Percentiles rank a stretch among this genome's conserved stretches.
Evolutionary conservation across 2,329 filamentous ascomycete genomes (phyloP).

Genomic region (Sporothrix globosa): DNA sequence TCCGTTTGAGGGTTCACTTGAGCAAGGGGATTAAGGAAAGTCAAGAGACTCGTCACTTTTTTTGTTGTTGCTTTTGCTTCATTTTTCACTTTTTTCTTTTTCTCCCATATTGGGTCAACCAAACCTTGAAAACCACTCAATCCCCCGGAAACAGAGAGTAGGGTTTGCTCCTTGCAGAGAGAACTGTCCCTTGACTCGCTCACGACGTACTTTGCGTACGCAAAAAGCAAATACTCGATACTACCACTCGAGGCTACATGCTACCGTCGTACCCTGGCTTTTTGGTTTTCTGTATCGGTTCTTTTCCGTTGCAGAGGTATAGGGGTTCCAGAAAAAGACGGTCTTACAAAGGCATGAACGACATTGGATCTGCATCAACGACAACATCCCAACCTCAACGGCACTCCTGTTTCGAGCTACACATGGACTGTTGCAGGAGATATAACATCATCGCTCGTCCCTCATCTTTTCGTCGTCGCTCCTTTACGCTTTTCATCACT

Average conservation of each 20-base stretch:
- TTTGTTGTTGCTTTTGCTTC: neutral
- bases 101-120: neutral
- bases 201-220: neutral
- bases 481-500: neutral
- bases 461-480: neutral
- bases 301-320: neutral
- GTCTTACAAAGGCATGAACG: neutral
- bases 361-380: neutral
- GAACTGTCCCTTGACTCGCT: neutral
- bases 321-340: neutral
- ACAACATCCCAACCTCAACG: neutral
- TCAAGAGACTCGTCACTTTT: neutral
- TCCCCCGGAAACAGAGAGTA: neutral
- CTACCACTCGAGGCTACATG: slow-evolving; percentile 9
- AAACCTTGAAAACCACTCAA: neutral
- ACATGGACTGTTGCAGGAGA: neutral
- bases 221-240: slow-evolving; percentile 22
- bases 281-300: neutral
- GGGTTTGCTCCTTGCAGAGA: neutral
- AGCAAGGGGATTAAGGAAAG: neutral
- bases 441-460: slow-evolving; percentile 6
- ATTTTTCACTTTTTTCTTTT: neutral
- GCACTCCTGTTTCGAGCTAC: neutral
- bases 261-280: neutral
- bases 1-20: neutral